Base-by-base conservation (phyloP, 805 yeast species). In the Schwanniomyces pseudopolymorphus region DNA sequence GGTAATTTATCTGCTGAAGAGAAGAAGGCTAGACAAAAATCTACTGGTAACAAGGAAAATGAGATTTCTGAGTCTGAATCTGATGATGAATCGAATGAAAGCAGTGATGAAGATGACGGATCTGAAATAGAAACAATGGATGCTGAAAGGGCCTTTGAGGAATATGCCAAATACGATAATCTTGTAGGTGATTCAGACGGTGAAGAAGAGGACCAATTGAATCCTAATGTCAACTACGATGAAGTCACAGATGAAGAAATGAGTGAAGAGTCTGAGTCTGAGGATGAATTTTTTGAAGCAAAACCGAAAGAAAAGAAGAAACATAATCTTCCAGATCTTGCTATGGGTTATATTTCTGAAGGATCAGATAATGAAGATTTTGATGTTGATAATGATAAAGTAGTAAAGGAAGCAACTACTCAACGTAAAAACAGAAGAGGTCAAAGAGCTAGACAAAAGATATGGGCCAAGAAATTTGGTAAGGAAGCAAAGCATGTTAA, bases 381-480 rank as follows among this genome's bases (percentile, higher is more conserved):
- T 27, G 74, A 57, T 14, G 54, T 61, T n/a, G 74, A 68, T 49
- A 58, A 65, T 42, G 84, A 79, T 56, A 62, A 70, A 40, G 71
- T 77, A 8, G 81, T 82, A 5, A 78, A 81, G 46, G 74, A 71
- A 40, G 69, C 75, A 3, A 81, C 84, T 1, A 60, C 78, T 24
- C 76, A 74, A 16, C 79, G 92, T 52, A 89, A 90, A 57, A 94
- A 94, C 65, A 78, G 99, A 69, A 82, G 97, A 65, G 99, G 99
- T 21, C 99, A 94, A 71, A 78, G 98, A 49, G 99, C 97, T 1
- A 83, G 99, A 70, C 94, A 92, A 64, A 86, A 87, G 74, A 89
- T 94, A 43, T 94, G 98, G 98, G 99, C 90, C 61, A 72, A 79
- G 68, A 92, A 94, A 64, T 94, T 75, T 61, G 98, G 98, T 22